Base-by-base conservation (phyloP, 345 rosid species). In the Moringa oleifera region DNA sequence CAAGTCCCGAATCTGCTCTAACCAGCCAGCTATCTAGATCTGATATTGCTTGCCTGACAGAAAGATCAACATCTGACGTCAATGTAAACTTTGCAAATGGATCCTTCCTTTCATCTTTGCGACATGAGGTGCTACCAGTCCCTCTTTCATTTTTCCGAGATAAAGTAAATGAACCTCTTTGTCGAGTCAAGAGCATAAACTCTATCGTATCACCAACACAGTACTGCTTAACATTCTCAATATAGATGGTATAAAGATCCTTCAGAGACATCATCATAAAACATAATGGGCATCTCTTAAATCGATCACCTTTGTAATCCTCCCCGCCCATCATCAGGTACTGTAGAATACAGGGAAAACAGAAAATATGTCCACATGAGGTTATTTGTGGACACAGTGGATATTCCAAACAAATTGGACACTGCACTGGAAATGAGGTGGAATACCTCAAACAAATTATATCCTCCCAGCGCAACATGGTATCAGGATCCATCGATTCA, bases 351-450 rank as follows among this genome's bases (percentile, higher is more conserved):
- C 99, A 94, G 0, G 97, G 97, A 73, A 94, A 90, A 76, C 99
- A 94, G 81, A 88, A 93, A 7, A 94, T 83, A 65, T 90, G 99
- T n/a, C 99, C 99, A 58, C 99, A 94, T 0, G 92, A 80, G 58
- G 99, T 94, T 59, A 94, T 88, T 66, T 94, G 99, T 0, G 99
- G 89, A 70, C 99, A 94, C 0, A 90, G 74, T 73, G 99, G 99
- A 59, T 73, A 56, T 55, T 88, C 99, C 86, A 94, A 77, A 72
- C 99, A 94, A 69, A 94, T 86, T 17, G 99, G 97, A 52, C 97
- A 94, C 77, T 86, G 99, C 69, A 94, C 95, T 13, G 82, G 74
- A 62, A 72, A 76, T 15, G 99, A 81, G 50, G 97, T 88, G n/a
- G 88, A 80, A 75, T 83, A 86, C 76, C 85, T 90, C 60, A 94